Evolutionary conservation across 2,329 filamentous ascomycete species (phyloP), one percentile per base, ranked within the genome.

Genomic region (Aciculosporium take): DNA sequence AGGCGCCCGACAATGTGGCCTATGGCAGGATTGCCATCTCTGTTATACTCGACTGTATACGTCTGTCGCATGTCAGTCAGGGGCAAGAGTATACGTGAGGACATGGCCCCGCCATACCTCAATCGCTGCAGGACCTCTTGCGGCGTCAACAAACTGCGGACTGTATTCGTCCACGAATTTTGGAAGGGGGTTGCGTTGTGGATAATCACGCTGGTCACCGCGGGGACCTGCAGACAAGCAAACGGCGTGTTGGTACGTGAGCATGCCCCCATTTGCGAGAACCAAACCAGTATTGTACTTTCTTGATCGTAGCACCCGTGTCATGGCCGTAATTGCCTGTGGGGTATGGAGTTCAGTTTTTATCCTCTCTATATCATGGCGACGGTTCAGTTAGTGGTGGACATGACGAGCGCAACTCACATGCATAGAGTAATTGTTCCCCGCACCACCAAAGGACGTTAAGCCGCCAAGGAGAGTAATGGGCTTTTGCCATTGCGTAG

Each of bases 341-440:
- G 18, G 29, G 4, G n/a, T 13, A 8, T 13, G 6, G 27, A 15
- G 6, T 5, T 17, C 27, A 7, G 25, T n/a, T n/a, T n/a, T n/a
- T n/a, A n/a, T n/a, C n/a, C n/a, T n/a, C n/a, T n/a, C 18, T 15
- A 25, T 6, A n/a, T 5, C 0, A 2, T 2, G 0, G 3, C 13
- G 18, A 20, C 15, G 30, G 40, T 9, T 5, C 3, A 6, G 28
- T n/a, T n/a, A n/a, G n/a, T n/a, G n/a, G n/a, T n/a, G n/a, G n/a
- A n/a, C n/a, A n/a, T n/a, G n/a, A n/a, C n/a, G n/a, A n/a, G n/a
- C n/a, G n/a, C n/a, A n/a, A 57, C 61, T 52, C 56, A 71, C 76
- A 59, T 83, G 78, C 69, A 81, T 75, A 0, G 74, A 79, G 45
- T 83, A 83, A 41, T 82, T 82, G 47, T 83, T 83, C 0, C 79